Base-by-base conservation (phyloP, 169 alveolate genomes). In the Eimeria necatrix region DNA sequence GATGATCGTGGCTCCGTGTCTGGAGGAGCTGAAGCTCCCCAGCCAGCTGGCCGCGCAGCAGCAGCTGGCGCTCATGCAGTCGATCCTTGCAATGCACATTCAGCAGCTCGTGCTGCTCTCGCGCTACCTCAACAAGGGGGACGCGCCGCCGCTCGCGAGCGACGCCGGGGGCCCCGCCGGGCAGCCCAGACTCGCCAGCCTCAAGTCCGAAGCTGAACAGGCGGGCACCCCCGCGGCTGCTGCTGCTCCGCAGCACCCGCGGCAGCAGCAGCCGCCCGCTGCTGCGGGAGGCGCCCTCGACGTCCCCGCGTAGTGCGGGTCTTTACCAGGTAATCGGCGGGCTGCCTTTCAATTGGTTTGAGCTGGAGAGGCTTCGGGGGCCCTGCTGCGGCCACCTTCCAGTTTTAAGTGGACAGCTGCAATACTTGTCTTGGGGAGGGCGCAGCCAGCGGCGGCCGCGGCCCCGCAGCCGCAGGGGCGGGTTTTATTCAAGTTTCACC, bases 71-170 rank as follows among this genome's bases (percentile, higher is more conserved):
- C 71, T 91, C 14, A 52, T 91, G 32, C 95, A 74, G 84, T 81
- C 86, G 32, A 53, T 91, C 46, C 87, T 91, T 52, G 95, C 86
- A 2, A 81, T 91, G 85, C 95, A 91, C 48, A 74, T 91, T 20
- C 95, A 78, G 95, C 91, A 91, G 78, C 91, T 76, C 10, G 78
- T 91, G 48, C 22, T 76, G 91, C 76, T 91, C 4, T 91, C 95
- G 48, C 86, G 86, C 46, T 64, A 91, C 91, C 64, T 91, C 3
- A 46, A 91, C 91, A 76, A 84, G 48, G 91, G 91, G 78, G 10
- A 26, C n/a, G 73, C 64, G 14, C 20, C 64, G 49, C 78, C 60
- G 14, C 78, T 10, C 9, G 91, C 48, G 78, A 56, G 10, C n/a
- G 84, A 73, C 59, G 51, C 51, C 10, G 91, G 46, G 5, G 12